Evolutionary conservation across 345 rosid genomes (phyloP).

Genomic region (Streptanthus diversifolius): DNA sequence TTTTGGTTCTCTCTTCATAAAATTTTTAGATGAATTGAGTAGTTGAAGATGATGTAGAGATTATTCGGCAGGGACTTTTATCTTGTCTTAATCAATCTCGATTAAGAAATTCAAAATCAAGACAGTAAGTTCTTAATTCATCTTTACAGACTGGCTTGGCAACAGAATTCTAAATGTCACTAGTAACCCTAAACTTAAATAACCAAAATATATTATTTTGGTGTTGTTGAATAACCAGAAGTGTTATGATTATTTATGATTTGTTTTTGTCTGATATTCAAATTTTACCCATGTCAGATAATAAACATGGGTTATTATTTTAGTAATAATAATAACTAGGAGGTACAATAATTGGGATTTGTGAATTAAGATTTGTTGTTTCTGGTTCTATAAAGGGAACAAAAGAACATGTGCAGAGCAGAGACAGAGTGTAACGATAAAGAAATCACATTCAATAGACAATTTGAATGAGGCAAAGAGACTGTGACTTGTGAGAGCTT

Average conservation of each 20-base stretch:
- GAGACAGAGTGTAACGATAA: slow-evolving; percentile 25
- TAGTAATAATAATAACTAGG: neutral
- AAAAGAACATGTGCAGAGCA: slow-evolving; percentile 38
- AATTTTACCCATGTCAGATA: slow-evolving; percentile 13
- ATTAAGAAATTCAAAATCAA: slow-evolving; percentile 16
- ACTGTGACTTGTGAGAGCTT: slow-evolving; percentile 20
- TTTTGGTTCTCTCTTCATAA: neutral
- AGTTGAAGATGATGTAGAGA: slow-evolving; percentile 36
- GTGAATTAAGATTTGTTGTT: slow-evolving; percentile 23
- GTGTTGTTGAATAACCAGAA: neutral
- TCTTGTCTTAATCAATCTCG: slow-evolving; percentile 30
- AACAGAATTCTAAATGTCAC: neutral
- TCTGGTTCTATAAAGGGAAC: slow-evolving; percentile 21
- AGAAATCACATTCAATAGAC: slow-evolving; percentile 21
- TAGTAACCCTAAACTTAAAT: neutral
- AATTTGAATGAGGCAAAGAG: neutral
- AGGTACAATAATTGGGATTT: slow-evolving; percentile 33
- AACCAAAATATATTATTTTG: neutral
- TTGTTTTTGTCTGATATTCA: slow-evolving; percentile 22
- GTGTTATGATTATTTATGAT: slow-evolving; percentile 21
- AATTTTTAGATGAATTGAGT: slow-evolving; percentile 26
- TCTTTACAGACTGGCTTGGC: slow-evolving; percentile 31
- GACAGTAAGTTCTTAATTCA: neutral
- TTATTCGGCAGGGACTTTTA: slow-evolving; percentile 29
- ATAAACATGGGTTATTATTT: slow-evolving; percentile 15